These are phyloP conservation scores for Maudiozyma serrabonitensis DNA, from an alignment of 805 yeast genomes.

Conservation along the genomic window DNA sequence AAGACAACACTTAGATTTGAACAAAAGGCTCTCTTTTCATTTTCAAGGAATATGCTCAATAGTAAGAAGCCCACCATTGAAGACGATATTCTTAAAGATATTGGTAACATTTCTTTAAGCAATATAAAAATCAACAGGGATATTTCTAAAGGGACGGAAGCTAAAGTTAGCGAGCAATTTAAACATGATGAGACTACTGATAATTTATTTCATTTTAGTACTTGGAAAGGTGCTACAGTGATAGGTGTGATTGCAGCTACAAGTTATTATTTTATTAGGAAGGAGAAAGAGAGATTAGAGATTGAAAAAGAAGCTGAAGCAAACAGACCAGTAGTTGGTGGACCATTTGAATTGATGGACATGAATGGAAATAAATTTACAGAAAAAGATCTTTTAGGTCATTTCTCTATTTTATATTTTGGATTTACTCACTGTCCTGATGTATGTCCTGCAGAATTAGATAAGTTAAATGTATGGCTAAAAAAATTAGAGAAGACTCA, in stretches of 20 bases:
- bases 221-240: slow-evolving; percentile 73
- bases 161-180: not conserved
- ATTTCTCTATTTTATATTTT: slow-evolving; percentile 74
- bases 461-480: slow-evolving; percentile 64
- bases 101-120: not conserved
- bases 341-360: slow-evolving; percentile 62
- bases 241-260: slow-evolving; percentile 56
- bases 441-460: slow-evolving; percentile 95
- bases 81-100: not conserved
- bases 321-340: slow-evolving; percentile 80
- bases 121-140: slow-evolving; percentile 2
- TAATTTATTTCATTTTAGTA: slow-evolving; percentile 40
- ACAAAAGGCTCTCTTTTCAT: not conserved
- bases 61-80: not conserved
- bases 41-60: not conserved
- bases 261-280: slow-evolving; percentile 55
- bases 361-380: slow-evolving; percentile 65
- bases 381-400: slow-evolving; percentile 62
- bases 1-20: not conserved
- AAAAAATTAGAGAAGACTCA: slow-evolving; percentile 53
- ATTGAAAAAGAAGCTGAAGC: slow-evolving; percentile 74
- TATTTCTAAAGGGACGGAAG: not conserved
- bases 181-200: not conserved
- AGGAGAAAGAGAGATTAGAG: slow-evolving; percentile 65
- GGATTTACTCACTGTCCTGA: slow-evolving; percentile 98